Conservation (phyloP, 1,139 yeast species). For the Zygoascus sp. region DNA sequence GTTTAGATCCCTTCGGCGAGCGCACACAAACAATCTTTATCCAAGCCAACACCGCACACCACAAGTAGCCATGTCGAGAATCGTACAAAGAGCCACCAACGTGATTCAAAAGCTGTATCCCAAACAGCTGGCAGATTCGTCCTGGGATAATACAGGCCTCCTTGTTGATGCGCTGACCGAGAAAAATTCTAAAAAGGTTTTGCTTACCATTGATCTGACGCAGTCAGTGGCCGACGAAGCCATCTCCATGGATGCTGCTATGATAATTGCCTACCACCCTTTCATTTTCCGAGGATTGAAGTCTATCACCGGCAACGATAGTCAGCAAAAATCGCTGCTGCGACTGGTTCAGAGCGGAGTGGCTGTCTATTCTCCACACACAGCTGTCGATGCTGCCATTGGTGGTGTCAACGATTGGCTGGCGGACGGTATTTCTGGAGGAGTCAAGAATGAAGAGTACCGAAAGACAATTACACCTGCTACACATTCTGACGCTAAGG, state of each 20-base stretch:
- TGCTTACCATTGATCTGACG: slow-evolving; percentile 83
- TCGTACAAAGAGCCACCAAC: slow-evolving; percentile 16
- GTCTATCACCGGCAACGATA: slow-evolving; percentile 57
- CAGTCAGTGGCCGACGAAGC: slow-evolving; percentile 85
- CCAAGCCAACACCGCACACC: background rate
- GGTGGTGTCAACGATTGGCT: slow-evolving; percentile 95
- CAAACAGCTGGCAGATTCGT: slow-evolving; percentile 64
- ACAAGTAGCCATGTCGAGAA: slow-evolving; percentile 16
- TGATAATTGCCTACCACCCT: slow-evolving; percentile 80
- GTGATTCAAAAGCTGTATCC: slow-evolving; percentile 68
- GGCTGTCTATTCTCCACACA: slow-evolving; percentile 91
- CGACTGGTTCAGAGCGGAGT: slow-evolving; percentile 69
- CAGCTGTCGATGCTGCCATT: slow-evolving; percentile 87
- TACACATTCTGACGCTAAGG: slow-evolving; percentile 1
- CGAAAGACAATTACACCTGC: slow-evolving; percentile 19
- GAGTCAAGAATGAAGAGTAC: slow-evolving; percentile 25
- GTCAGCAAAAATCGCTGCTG: slow-evolving; percentile 77
- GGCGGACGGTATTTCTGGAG: slow-evolving; percentile 52
- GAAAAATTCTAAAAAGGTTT: slow-evolving; percentile 35
- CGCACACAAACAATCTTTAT: background rate
- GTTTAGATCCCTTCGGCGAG: background rate
- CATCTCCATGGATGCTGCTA: slow-evolving; percentile 41
- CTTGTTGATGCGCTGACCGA: slow-evolving; percentile 55
- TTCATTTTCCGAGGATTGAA: slow-evolving; percentile 88
- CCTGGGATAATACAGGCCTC: slow-evolving; percentile 95